Percentiles rank a stretch among this genome's conserved stretches.
phyloP scores from a whole-genome alignment of 768 basidiomycete genomes.

The Lentinula sp. region DNA sequence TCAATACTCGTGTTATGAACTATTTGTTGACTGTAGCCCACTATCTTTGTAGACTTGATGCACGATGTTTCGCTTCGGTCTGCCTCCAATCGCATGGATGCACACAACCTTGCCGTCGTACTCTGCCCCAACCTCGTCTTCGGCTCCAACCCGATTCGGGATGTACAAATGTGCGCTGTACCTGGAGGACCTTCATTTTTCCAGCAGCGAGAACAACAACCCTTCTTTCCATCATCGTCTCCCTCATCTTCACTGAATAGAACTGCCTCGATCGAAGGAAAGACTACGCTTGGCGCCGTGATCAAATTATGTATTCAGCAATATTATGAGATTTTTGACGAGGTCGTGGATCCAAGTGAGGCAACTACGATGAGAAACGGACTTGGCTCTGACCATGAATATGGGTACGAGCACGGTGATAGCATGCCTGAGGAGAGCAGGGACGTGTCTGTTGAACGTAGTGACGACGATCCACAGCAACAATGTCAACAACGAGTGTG shows the following conservation, averaged over 20 bases:
- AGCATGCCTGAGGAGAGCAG: not conserved
- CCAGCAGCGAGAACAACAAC: slow-evolving; percentile 17
- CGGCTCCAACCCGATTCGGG: slow-evolving; percentile 58
- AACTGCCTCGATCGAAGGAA: slow-evolving; percentile 32
- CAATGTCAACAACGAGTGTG: not conserved
- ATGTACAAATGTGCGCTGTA: slow-evolving; percentile 70
- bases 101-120: slow-evolving; percentile 76
- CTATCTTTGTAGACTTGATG: slow-evolving; percentile 51
- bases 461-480: not conserved
- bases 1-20: not conserved
- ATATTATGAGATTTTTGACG: slow-evolving; percentile 85
- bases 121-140: slow-evolving; percentile 76
- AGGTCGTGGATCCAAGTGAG: slow-evolving; percentile 66
- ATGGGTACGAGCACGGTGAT: not conserved
- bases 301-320: slow-evolving; percentile 74
- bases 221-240: slow-evolving; percentile 8
- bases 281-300: slow-evolving; percentile 63
- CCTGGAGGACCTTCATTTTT: slow-evolving; percentile 39
- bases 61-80: slow-evolving; percentile 73
- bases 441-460: not conserved
- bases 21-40: slow-evolving; percentile 9
- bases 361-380: slow-evolving; percentile 18
- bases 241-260: slow-evolving; percentile 12
- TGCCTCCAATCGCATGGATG: slow-evolving; percentile 71
- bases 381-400: not conserved